These are phyloP conservation scores for Coemansia sp. DNA, from an alignment of 192 early-diverging fungal genomes.

Conservation along the genomic window DNA sequence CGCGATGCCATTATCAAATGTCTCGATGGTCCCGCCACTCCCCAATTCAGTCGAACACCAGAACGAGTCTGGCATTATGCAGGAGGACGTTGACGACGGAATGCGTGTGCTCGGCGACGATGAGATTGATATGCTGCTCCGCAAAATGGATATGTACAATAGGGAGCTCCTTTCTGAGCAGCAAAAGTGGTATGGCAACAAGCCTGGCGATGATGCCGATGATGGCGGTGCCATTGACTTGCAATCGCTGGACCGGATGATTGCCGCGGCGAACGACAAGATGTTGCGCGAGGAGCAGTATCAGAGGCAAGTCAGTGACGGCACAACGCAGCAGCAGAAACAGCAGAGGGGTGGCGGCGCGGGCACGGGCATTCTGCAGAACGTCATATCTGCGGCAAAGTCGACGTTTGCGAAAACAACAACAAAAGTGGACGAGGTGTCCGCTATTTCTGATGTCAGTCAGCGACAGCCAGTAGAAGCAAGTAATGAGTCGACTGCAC, in stretches of 20 bases:
- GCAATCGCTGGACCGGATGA: slow-evolving; percentile 34
- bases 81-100: slow-evolving; percentile 48
- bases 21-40: neutral
- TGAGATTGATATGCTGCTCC: slow-evolving; percentile 42
- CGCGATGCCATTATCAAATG: neutral
- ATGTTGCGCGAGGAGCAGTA: slow-evolving; percentile 36
- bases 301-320: neutral
- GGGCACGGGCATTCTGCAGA: slow-evolving; percentile 27
- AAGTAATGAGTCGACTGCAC: neutral
- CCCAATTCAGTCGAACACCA: neutral
- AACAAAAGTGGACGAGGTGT: neutral
- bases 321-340: neutral
- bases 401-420: slow-evolving; percentile 31
- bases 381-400: slow-evolving; percentile 38
- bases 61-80: slow-evolving; percentile 1
- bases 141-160: slow-evolving; percentile 53
- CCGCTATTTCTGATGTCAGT: neutral
- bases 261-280: slow-evolving; percentile 42
- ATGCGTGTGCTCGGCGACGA: slow-evolving; percentile 46
- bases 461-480: slow-evolving; percentile 14
- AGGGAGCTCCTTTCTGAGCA: slow-evolving; percentile 47
- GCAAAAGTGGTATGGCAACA: slow-evolving; percentile 31
- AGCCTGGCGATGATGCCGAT: neutral
- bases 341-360: slow-evolving; percentile 8
- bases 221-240: slow-evolving; percentile 10